Evolutionary conservation across 495 filamentous ascomycete species (phyloP).

Genomic region (Aspergillus asperescens): DNA sequence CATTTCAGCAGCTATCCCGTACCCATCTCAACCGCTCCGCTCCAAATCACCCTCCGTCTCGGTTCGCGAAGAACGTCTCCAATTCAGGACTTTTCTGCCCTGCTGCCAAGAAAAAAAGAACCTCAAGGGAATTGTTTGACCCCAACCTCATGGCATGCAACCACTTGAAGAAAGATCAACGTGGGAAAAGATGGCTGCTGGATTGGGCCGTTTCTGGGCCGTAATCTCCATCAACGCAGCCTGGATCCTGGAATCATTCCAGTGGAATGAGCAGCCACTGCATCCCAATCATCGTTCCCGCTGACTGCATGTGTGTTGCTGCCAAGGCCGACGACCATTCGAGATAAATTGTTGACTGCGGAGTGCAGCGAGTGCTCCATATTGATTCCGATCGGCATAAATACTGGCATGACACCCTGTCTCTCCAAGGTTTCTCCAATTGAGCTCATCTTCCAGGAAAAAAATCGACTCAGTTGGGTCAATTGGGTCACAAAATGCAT

Average conservation of each 20-base stretch:
- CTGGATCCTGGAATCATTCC: background rate
- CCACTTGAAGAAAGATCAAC: conserved; percentile 8
- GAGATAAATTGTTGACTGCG: background rate
- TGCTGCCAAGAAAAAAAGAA: background rate
- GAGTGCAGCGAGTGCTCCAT: too few species aligned
- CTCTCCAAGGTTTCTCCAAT: background rate
- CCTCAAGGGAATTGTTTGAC: background rate
- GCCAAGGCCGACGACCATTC: conserved; percentile 7
- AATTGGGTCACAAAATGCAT: conserved; percentile 11
- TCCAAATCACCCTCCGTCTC: too few species aligned
- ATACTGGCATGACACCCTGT: background rate
- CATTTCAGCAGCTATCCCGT: background rate
- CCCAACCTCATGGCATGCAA: background rate
- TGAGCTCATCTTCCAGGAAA: background rate
- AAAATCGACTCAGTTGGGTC: background rate
- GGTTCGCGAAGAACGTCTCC: too few species aligned
- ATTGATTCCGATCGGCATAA: background rate
- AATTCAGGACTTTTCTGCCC: background rate
- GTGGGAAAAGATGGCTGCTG: conserved; percentile 2
- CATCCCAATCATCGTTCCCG: conserved; percentile 10
- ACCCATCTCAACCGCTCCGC: too few species aligned
- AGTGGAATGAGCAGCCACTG: conserved; percentile 4
- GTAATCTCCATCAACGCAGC: conserved; percentile 4
- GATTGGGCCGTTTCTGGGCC: conserved; percentile 3
- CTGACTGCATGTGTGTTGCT: conserved; percentile 9